phyloP scores from a whole-genome alignment of 768 basidiomycete genomes.

The Roridomyces roridus region DNA sequence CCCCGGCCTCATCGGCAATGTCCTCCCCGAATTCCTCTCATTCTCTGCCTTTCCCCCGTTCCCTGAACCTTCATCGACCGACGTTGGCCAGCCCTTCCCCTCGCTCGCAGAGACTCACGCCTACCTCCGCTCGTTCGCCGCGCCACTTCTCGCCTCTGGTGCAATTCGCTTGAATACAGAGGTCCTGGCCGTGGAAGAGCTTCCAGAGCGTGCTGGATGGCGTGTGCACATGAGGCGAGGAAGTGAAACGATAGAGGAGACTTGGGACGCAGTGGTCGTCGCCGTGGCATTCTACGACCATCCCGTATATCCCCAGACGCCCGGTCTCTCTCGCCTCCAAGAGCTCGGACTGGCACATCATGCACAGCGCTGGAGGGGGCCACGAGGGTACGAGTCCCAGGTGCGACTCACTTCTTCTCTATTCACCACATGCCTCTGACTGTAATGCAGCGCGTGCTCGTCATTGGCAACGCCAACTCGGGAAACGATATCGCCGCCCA shows the following conservation, averaged over 20 bases:
- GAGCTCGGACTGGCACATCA: constrained; percentile 44
- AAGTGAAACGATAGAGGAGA: constrained; percentile 39
- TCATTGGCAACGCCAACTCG: constrained; percentile 43
- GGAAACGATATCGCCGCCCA: constrained; percentile 41
- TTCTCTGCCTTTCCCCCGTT: constrained; percentile 43
- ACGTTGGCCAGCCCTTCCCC: constrained; percentile 45
- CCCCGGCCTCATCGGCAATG: constrained; percentile 54
- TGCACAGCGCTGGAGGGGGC: constrained; percentile 49
- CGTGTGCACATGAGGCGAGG: constrained; percentile 44
- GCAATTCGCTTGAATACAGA: constrained; percentile 49
- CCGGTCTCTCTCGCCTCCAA: constrained; percentile 40
- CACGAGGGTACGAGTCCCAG: constrained; percentile 40
- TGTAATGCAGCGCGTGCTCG: constrained; percentile 23
- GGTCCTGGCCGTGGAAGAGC: constrained; percentile 45
- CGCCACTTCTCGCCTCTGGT: constrained; percentile 35
- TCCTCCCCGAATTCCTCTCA: constrained; percentile 51
- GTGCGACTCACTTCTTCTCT: constrained; percentile 37
- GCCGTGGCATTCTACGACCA: constrained; percentile 54
- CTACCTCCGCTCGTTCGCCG: constrained; percentile 43
- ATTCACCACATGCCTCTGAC: not conserved
- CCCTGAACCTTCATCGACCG: constrained; percentile 31
- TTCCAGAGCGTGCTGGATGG: constrained; percentile 41
- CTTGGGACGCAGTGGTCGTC: constrained; percentile 58
- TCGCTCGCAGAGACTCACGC: constrained; percentile 44
- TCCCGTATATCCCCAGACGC: constrained; percentile 48